Base-by-base conservation (phyloP, 129 eudicot genomes). In the Escallonia herrerae region DNA sequence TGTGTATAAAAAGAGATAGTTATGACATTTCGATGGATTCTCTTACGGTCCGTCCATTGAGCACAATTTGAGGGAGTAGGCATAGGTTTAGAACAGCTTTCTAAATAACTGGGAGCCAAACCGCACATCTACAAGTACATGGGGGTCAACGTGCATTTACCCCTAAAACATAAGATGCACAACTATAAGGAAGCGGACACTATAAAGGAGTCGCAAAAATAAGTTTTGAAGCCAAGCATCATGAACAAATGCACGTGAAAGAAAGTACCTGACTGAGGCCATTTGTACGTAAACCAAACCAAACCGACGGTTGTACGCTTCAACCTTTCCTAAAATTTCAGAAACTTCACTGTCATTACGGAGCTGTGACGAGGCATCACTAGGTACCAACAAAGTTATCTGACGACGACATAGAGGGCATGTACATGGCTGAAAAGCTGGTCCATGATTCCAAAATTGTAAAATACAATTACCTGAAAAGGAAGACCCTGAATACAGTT, bases 371-470 rank as follows among this genome's bases (percentile, higher is more conserved):
- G 90, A 73, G 77, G 83, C 79, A 63, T 89, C 87, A 63, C 82
- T 80, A 56, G 99, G 97, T 60, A 94, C 94, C 82, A 94, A 62
- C 81, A 94, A 80, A 37, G 89, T 86, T 37, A 94, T 94, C 59
- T 75, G 84, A 22, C 97, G 87, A 14, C 97, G 84, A 65, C 99
- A 94, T 40, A 93, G 74, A 56, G 97, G 99, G 76, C 99, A 94
- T 79, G 51, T 90, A 71, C 97, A 94, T 53, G 99, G 90, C 72
- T 84, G 99, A 61, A 89, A 73, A 22, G 90, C 91, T 65, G 97
- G 72, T 71, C 93, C 95, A 60, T 88, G 84, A 74, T 89, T 75
- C 99, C 99, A 94, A 47, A 86, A 84, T 84, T 86, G 82, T 69
- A 94, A 44, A 69, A 94, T 86, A 70, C 99, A 94, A 52, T 73